Base-by-base conservation (phyloP, 768 basidiomycete genomes). In the Sistotremastrum niveocremeum region DNA sequence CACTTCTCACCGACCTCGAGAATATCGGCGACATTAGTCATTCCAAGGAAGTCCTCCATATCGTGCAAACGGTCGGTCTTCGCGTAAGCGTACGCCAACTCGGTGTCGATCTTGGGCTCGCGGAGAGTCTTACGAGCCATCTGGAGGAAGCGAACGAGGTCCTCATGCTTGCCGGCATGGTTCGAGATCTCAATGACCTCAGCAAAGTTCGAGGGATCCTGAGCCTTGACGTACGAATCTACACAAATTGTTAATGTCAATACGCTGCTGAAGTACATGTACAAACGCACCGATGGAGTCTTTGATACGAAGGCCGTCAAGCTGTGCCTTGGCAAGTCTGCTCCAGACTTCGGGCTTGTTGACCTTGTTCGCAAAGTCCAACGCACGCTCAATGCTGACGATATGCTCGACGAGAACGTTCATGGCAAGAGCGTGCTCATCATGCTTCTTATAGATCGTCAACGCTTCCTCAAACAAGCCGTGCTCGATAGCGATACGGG, bases 1-100 rank as follows among this genome's bases (percentile, higher is more conserved):
- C 93, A 98, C 64, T 98, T 97, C 72, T 99, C 95, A 62, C 95
- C 95, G 45, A 98, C 95, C 53, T 88, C 86, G 20, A 99, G 72
- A 43, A 97, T 71, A 58, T 99, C 95, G 4, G 95, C 95, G 41
- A 99, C 95, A 53, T 99, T 99, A 39, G 95, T 99, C 86, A 97
- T 94, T 28, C 74, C 74, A 53, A 99, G 69, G 77, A 99, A 99
- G 66, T 99, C 95, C 58, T 99, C 95, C 95, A 98, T 98, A 59
- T 99, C 95, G 60, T 98, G 94, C 9, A 99, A 66, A 44, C 95
- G 81, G 59, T 98, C 95, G 34, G 83, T 64, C 72, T 95, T 97
- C 20, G 95, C 95, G 60, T 98, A 99, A 4, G 95, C 88, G 60
- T 97, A 95, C 8, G 95, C 94, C 34, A 99, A 69, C 65, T 98